Base-by-base conservation (phyloP, 2,329 filamentous ascomycete genomes). In the Talaromyces rugulosus region DNA sequence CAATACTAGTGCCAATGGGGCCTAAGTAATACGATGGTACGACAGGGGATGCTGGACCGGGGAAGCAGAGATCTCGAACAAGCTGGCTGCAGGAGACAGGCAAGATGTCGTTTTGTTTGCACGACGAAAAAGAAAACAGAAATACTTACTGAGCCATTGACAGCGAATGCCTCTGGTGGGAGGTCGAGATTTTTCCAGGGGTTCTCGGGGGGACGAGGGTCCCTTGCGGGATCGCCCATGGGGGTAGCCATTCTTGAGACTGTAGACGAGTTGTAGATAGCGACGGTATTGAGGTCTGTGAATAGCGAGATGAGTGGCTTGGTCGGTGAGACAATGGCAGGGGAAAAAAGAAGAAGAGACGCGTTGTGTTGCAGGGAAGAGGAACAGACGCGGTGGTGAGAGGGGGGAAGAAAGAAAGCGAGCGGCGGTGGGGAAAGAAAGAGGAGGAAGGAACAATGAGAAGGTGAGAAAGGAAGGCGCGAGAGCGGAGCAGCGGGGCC, bases 131-230 rank as follows among this genome's bases (percentile, higher is more conserved):
- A 8, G 28, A 58, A 52, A 23, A 51, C 23, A 47, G 52, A n/a
- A 52, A 28, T 12, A 59, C 61, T 42, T 42, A 59, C 56, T 16
- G 30, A n/a, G 18, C 58, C 58, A 50, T 52, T 57, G 16, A 62
- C 23, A 4, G 50, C 31, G 47, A 59, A 62, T 7, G 60, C 60
- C 31, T 59, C 60, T 12, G 60, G 60, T 50, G 60, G 60, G 52
- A 62, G 27, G 34, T 62, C 61, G 8, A 62, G 23, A 28, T 62
- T 62, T n/a, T 59, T 59, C 31, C 40, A 62, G 1, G 61, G 57
- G 16, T 62, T 62, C 4, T 56, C 33, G 9, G 59, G 56, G 7
- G 61, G 61, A 5, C 47, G 53, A 5, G 61, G 61, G n/a, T 59
- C 56, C 57, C 56, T 40, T 23, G 61, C 61, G 44, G 61, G 61